Conservation (phyloP, 1,284 basidiomycete genomes). For the Ustilago sp. region DNA sequence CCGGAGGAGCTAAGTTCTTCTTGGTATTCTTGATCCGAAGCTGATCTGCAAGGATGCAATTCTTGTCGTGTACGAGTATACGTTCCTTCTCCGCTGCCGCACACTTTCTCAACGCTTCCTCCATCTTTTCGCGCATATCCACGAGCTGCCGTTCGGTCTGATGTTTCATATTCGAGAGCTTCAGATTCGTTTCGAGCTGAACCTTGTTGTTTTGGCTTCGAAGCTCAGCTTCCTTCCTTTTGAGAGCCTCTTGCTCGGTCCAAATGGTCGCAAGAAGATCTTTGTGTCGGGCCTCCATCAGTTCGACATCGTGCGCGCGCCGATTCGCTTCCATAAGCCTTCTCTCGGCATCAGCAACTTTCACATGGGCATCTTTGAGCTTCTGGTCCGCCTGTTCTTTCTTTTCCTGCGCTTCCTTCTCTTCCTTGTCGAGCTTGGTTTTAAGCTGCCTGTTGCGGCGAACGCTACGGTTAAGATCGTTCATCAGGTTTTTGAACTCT, state of each 20-base stretch:
- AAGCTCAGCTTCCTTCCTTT: slow-evolving; percentile 1
- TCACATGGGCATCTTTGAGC: neutral
- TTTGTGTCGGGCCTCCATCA: neutral
- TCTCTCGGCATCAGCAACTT: neutral
- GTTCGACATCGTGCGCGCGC: neutral
- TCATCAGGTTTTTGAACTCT: slow-evolving; percentile 9
- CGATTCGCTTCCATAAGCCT: neutral
- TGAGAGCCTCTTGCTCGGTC: neutral
- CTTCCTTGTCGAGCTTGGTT: neutral
- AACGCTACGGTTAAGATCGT: slow-evolving; percentile 9
- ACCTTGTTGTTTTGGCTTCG: neutral
- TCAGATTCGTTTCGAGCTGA: slow-evolving; percentile 1
- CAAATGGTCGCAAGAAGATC: neutral
- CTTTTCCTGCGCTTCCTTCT: neutral
- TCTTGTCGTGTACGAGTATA: slow-evolving; percentile 17
- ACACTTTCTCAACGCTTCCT: neutral
- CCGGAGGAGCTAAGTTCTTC: neutral
- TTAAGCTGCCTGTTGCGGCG: slow-evolving; percentile 3
- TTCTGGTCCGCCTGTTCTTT: neutral
- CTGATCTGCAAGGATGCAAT: slow-evolving; percentile 26
- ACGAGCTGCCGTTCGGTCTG: neutral
- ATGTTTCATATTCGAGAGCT: slow-evolving; percentile 9
- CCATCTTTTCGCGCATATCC: slow-evolving; percentile 1
- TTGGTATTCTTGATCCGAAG: slow-evolving; percentile 15
- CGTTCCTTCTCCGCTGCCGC: slow-evolving; percentile 16